phyloP scores from a whole-genome alignment of 169 alveolate genomes.

The Cryptosporidium meleagridis region DNA sequence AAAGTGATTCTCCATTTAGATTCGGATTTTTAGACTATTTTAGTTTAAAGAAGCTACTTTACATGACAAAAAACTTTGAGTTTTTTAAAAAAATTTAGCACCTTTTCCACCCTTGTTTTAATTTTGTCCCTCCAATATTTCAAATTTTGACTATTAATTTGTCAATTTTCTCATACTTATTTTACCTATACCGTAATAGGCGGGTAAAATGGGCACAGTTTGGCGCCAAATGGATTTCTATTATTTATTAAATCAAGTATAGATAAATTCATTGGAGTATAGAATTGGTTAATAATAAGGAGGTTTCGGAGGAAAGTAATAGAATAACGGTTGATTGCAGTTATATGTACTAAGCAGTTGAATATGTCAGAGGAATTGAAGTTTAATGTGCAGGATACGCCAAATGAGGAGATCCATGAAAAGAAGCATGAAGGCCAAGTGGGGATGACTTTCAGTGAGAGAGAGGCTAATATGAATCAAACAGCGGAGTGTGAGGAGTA shows the following conservation, averaged over 20 bases:
- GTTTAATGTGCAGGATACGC: neutral
- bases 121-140: neutral
- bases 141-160: neutral
- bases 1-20: conserved; percentile 10
- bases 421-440: neutral
- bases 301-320: neutral
- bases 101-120: neutral
- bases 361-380: neutral
- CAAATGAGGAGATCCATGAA: neutral
- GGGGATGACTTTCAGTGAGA: conserved; percentile 21
- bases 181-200: neutral
- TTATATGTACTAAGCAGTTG: neutral
- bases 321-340: neutral
- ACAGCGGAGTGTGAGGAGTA: neutral
- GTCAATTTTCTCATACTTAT: neutral
- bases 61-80: neutral
- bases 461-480: conserved; percentile 9
- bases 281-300: neutral
- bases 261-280: neutral
- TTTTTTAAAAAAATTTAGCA: neutral
- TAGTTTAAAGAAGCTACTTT: neutral
- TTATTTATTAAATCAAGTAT: neutral
- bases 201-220: neutral
- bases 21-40: neutral
- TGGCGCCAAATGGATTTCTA: neutral